Evolutionary conservation across 768 basidiomycete genomes (phyloP).

Genomic region (Hebeloma cylindrosporum): DNA sequence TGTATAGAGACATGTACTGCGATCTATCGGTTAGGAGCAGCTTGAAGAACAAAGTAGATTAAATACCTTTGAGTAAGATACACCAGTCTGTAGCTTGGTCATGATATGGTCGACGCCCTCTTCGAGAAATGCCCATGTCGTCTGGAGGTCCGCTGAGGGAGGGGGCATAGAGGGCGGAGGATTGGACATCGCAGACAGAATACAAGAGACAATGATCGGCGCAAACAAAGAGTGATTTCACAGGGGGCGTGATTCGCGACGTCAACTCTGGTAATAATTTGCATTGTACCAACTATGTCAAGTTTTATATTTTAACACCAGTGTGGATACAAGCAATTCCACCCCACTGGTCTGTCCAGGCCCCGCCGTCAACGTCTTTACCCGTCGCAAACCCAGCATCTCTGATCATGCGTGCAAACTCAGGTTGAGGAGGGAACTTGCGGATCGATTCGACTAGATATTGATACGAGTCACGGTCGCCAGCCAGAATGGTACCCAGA

Average conservation of each 20-base stretch:
- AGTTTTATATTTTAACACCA: slow-evolving; percentile 69
- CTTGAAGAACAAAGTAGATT: neutral
- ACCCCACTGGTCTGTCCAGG: slow-evolving; percentile 84
- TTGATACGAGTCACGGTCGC: slow-evolving; percentile 93
- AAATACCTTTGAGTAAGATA: slow-evolving; percentile 72
- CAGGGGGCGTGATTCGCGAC: no score
- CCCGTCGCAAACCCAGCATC: slow-evolving; percentile 83
- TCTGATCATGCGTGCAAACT: slow-evolving; percentile 87
- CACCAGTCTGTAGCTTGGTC: slow-evolving; percentile 86
- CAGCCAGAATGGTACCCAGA: slow-evolving; percentile 94
- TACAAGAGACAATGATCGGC: slow-evolving; percentile 24
- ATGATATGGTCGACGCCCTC: slow-evolving; percentile 91
- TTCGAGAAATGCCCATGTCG: slow-evolving; percentile 88
- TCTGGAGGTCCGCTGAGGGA: slow-evolving; percentile 66
- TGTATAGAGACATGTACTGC: slow-evolving; percentile 86
- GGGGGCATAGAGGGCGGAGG: slow-evolving; percentile 58
- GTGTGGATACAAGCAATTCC: slow-evolving; percentile 86
- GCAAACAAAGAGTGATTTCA: slow-evolving; percentile 30
- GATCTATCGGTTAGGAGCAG: slow-evolving; percentile 6
- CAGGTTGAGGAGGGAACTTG: slow-evolving; percentile 83
- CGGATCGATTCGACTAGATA: slow-evolving; percentile 98
- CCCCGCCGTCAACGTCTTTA: slow-evolving; percentile 72
- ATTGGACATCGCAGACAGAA: slow-evolving; percentile 35
- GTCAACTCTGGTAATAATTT: neutral
- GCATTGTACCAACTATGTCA: neutral